Conservation (phyloP, 345 rosid species). For the Brassica juncea region DNA sequence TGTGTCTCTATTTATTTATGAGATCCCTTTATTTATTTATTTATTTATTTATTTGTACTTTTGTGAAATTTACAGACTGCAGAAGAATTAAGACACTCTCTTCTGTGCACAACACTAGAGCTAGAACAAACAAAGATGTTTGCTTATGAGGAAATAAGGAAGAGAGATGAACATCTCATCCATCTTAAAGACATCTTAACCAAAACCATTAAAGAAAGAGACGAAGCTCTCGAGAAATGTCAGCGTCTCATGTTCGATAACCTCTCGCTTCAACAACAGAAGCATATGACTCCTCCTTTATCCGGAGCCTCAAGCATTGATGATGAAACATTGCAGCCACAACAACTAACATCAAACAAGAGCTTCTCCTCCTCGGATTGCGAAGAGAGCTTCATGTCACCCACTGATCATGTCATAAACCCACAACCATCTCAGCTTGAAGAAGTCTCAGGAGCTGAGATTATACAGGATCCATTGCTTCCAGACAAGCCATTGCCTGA, state of each 20-base stretch:
- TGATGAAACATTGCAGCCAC: slow-evolving; percentile 49
- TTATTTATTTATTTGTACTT: neutral
- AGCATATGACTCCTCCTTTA: slow-evolving; percentile 51
- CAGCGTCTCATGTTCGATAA: slow-evolving; percentile 59
- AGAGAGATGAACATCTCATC: slow-evolving; percentile 70
- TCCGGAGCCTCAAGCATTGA: slow-evolving; percentile 92
- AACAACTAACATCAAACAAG: slow-evolving; percentile 63
- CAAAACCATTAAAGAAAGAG: slow-evolving; percentile 67
- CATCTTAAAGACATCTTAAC: slow-evolving; percentile 58
- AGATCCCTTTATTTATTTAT: neutral
- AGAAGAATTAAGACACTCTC: slow-evolving; percentile 78
- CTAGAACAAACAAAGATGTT: slow-evolving; percentile 72
- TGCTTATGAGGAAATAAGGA: slow-evolving; percentile 77
- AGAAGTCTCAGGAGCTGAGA: slow-evolving; percentile 34
- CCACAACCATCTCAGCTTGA: slow-evolving; percentile 29
- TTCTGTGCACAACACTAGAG: slow-evolving; percentile 67
- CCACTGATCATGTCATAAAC: slow-evolving; percentile 53
- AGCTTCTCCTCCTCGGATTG: slow-evolving; percentile 87
- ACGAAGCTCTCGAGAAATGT: slow-evolving; percentile 70
- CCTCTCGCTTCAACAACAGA: slow-evolving; percentile 45
- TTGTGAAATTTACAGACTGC: slow-evolving; percentile 49
- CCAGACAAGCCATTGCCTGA: slow-evolving; percentile 83
- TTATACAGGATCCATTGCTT: slow-evolving; percentile 32
- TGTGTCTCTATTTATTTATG: neutral
- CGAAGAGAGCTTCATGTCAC: slow-evolving; percentile 87